Evolutionary conservation across 352 stramenopile species (phyloP).

Genomic region (Globisporangium paroecandrum): DNA sequence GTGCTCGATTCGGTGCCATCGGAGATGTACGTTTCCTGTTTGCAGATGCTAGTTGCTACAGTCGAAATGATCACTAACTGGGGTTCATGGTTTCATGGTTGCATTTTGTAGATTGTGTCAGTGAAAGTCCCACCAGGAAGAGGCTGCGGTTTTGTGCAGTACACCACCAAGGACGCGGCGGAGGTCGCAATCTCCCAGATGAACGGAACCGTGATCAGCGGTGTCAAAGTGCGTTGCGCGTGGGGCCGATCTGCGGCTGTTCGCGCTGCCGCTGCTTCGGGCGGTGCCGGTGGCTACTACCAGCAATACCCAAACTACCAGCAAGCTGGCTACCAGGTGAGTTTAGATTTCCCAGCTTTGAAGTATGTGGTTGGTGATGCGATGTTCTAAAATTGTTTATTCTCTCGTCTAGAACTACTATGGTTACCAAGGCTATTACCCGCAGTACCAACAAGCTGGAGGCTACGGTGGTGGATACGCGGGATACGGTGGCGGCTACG

Average conservation of each 20-base stretch:
- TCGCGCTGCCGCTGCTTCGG: conserved; percentile 25
- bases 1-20: conserved; percentile 69
- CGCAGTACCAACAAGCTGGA: conserved; percentile 40
- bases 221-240: conserved; percentile 82
- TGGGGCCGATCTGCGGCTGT: conserved; percentile 83
- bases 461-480: conserved; percentile 36
- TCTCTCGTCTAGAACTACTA: conserved; percentile 42
- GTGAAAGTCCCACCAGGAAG: conserved; percentile 86
- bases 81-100: background rate
- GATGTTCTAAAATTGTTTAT: too few relatives aligned
- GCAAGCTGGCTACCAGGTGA: conserved; percentile 42
- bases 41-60: background rate
- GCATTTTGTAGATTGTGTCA: conserved; percentile 48
- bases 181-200: conserved; percentile 87
- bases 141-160: conserved; percentile 91
- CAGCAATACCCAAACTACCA: conserved; percentile 40
- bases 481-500: conserved; percentile 52
- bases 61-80: background rate
- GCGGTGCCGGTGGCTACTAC: conserved; percentile 40
- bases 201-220: conserved; percentile 78
- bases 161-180: conserved; percentile 72
- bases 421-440: conserved; percentile 62
- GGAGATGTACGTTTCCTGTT: conserved; percentile 56
- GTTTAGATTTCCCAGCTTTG: background rate
- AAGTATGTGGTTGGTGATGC: background rate